Percentiles rank a stretch among this genome's conserved stretches.
Conservation (phyloP, 2,329 filamentous ascomycete species). For the Xylaria sp. region DNA sequence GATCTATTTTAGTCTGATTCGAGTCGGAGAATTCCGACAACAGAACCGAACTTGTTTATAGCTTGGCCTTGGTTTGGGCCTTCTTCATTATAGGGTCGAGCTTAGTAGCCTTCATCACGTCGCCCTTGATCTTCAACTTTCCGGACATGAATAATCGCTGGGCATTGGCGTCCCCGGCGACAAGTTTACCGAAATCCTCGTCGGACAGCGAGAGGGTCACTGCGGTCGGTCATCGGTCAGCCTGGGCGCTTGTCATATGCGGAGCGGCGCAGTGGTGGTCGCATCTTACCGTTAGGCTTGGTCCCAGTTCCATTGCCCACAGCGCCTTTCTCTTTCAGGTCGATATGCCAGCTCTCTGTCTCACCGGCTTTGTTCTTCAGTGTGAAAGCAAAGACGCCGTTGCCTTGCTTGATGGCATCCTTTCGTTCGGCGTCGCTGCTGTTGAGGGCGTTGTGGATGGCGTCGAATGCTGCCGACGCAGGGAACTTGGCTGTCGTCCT, state of each 20-base stretch:
- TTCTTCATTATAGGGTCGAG: slow-evolving; percentile 93
- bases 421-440: slow-evolving; percentile 76
- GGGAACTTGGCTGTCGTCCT: slow-evolving; percentile 77
- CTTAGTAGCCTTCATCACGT: slow-evolving; percentile 99
- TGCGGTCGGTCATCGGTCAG: slow-evolving; percentile 50
- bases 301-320: slow-evolving; percentile 81
- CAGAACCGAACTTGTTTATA: slow-evolving; percentile 65
- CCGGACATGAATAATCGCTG: slow-evolving; percentile 98
- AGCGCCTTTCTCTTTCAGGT: slow-evolving; percentile 88
- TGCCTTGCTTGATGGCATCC: slow-evolving; percentile 88
- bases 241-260: slow-evolving; percentile 1
- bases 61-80: slow-evolving; percentile 84
- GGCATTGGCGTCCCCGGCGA: slow-evolving; percentile 89
- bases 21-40: slow-evolving; percentile 3
- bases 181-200: slow-evolving; percentile 84
- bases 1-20: slow-evolving; percentile 26
- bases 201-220: slow-evolving; percentile 90
- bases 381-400: slow-evolving; percentile 89
- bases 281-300: slow-evolving; percentile 79
- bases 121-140: slow-evolving; percentile 97
- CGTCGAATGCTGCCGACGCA: slow-evolving; percentile 90
- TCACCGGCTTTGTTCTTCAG: slow-evolving; percentile 88
- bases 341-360: slow-evolving; percentile 90
- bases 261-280: slow-evolving; percentile 43
- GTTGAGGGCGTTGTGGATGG: slow-evolving; percentile 78